Evolutionary conservation across 2,329 filamentous ascomycete genomes (phyloP).

Genomic region (Colletotrichum viniferum): DNA sequence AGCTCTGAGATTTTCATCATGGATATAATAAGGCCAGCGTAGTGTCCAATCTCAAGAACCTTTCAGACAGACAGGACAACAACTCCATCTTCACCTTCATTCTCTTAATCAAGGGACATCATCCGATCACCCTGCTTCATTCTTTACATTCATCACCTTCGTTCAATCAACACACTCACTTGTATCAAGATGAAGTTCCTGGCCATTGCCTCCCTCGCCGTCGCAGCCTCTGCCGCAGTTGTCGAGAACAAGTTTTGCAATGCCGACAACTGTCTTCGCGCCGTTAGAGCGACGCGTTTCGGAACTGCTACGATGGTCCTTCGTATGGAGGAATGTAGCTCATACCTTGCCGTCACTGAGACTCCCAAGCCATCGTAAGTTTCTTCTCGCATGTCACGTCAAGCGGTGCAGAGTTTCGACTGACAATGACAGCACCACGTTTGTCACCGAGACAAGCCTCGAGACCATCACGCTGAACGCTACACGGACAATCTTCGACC

Average conservation of each 20-base stretch:
- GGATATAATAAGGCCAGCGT: not conserved
- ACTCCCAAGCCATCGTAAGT: constrained; percentile 43
- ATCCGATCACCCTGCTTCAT: not conserved
- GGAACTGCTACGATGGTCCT: constrained; percentile 31
- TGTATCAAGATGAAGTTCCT: constrained; percentile 42
- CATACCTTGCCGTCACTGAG: constrained; percentile 42
- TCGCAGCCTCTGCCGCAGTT: constrained; percentile 36
- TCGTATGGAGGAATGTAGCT: constrained; percentile 43
- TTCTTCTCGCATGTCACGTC: not conserved
- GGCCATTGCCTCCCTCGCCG: constrained; percentile 37
- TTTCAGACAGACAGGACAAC: not conserved
- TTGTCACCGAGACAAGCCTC: constrained; percentile 3
- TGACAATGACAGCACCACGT: constrained; percentile 2
- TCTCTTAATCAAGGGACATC: not conserved
- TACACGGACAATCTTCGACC: constrained; percentile 10
- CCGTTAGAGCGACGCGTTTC: constrained; percentile 45
- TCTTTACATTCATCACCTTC: not conserved
- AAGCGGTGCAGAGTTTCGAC: not conserved
- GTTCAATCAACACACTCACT: not conserved
- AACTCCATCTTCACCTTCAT: not conserved
- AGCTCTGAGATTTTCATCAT: not conserved
- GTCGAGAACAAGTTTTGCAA: constrained; percentile 34
- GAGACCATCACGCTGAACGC: not conserved
- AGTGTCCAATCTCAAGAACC: not conserved
- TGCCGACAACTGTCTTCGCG: constrained; percentile 51